phyloP scores from a whole-genome alignment of 2,329 filamentous ascomycete genomes.

The Hypoxylon sp. region DNA sequence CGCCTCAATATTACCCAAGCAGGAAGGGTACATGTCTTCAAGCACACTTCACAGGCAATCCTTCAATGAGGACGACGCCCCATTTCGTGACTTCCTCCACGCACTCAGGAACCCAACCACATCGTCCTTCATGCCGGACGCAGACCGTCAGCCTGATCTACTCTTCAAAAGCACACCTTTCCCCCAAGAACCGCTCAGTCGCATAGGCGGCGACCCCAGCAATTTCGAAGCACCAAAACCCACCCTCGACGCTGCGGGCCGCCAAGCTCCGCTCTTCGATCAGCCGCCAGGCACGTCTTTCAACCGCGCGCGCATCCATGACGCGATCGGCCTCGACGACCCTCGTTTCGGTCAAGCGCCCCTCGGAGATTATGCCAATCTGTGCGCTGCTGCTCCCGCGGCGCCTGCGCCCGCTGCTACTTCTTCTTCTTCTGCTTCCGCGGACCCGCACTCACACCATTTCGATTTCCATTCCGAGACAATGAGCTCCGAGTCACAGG shows the following conservation, averaged over 20 bases:
- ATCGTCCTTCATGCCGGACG: constrained; percentile 19
- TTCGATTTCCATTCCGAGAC: constrained; percentile 35
- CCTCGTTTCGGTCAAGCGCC: constrained; percentile 25
- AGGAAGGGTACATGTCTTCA: constrained; percentile 21
- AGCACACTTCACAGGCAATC: constrained; percentile 14
- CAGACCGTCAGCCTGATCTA: constrained; percentile 10
- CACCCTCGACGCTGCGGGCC: constrained; percentile 23
- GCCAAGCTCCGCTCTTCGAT: constrained; percentile 36
- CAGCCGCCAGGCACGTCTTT: constrained; percentile 29
- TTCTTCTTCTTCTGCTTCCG: background rate
- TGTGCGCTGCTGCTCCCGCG: constrained; percentile 12
- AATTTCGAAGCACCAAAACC: constrained; percentile 18
- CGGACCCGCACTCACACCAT: constrained; percentile 11
- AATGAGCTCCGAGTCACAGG: constrained; percentile 8
- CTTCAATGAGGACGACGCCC: constrained; percentile 28
- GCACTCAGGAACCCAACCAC: constrained; percentile 27
- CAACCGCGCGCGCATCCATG: constrained; percentile 26
- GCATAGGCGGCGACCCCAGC: constrained; percentile 10
- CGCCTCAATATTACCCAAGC: constrained; percentile 27
- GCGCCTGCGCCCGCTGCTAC: background rate
- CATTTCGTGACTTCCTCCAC: constrained; percentile 35
- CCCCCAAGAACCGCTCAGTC: constrained; percentile 7
- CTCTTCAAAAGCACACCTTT: constrained; percentile 21
- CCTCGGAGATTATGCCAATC: constrained; percentile 32
- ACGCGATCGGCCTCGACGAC: constrained; percentile 31